phyloP scores from a whole-genome alignment of 2,329 filamentous ascomycete genomes.

The Aplosporella prunicola region DNA sequence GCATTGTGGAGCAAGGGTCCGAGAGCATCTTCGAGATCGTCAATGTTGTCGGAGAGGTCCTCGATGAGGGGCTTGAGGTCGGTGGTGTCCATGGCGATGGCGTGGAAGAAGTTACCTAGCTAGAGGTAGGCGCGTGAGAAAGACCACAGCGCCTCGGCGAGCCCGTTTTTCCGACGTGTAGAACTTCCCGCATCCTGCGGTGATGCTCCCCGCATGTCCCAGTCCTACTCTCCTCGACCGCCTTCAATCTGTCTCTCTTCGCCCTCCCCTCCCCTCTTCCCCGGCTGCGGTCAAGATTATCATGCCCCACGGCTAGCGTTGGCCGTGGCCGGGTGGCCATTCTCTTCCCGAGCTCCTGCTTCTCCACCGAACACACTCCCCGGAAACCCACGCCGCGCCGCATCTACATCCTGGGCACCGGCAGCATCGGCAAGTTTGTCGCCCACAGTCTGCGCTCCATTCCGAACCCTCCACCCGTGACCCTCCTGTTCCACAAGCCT shows the following conservation, averaged over 20 bases:
- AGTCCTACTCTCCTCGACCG: no score
- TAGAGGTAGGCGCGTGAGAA: neutral
- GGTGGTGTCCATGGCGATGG: slow-evolving; percentile 39
- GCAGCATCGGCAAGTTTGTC: slow-evolving; percentile 72
- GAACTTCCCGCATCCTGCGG: no score
- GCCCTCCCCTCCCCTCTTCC: slow-evolving; percentile 27
- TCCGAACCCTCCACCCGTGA: slow-evolving; percentile 59
- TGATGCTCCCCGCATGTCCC: no score
- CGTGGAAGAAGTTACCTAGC: neutral
- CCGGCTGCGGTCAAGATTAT: slow-evolving; percentile 40
- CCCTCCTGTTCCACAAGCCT: slow-evolving; percentile 62
- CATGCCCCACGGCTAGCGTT: slow-evolving; percentile 37
- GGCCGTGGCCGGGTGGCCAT: slow-evolving; percentile 34
- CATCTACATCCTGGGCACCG: slow-evolving; percentile 70
- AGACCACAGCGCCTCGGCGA: no score
- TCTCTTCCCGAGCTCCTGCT: neutral
- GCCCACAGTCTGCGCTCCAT: slow-evolving; percentile 60
- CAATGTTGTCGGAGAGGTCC: slow-evolving; percentile 67
- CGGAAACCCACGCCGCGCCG: slow-evolving; percentile 19
- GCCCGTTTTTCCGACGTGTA: no score
- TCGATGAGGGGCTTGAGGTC: slow-evolving; percentile 60
- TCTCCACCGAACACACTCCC: no score
- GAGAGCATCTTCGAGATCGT: slow-evolving; percentile 65
- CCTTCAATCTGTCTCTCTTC: slow-evolving; percentile 37
- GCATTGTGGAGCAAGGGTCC: slow-evolving; percentile 57